Evolutionary conservation across 306 rosid species (phyloP).

Genomic region (Heteromeles arbutifolia): DNA sequence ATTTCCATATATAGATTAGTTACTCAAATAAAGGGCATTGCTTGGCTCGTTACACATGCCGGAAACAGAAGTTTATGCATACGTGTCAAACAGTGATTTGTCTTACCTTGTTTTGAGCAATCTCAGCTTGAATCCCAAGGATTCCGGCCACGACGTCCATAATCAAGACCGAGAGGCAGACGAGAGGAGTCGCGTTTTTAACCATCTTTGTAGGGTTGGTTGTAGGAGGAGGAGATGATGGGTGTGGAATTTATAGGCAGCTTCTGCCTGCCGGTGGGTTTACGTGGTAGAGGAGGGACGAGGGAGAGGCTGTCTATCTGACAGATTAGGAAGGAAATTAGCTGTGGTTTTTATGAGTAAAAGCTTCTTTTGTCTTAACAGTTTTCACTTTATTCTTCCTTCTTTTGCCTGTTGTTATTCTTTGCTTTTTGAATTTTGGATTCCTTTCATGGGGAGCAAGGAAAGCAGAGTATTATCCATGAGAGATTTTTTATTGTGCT

Average conservation of each 20-base stretch:
- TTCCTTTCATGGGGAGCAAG: slow-evolving; percentile 63
- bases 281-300: slow-evolving; percentile 2
- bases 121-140: slow-evolving; percentile 75
- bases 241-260: slow-evolving; percentile 23
- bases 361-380: slow-evolving; percentile 43
- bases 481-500: too few species aligned
- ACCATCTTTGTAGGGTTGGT: slow-evolving; percentile 35
- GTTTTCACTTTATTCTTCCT: slow-evolving; percentile 28
- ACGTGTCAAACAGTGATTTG: background rate
- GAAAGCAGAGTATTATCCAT: slow-evolving; percentile 38
- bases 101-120: slow-evolving; percentile 73
- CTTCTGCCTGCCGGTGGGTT: background rate
- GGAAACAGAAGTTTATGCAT: background rate
- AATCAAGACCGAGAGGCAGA: slow-evolving; percentile 48
- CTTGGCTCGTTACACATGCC: background rate
- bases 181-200: slow-evolving; percentile 39
- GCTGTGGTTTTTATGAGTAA: slow-evolving; percentile 34
- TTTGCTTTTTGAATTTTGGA: slow-evolving; percentile 15
- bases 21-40: background rate
- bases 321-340: slow-evolving; percentile 14
- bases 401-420: background rate
- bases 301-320: slow-evolving; percentile 19
- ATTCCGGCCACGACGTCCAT: slow-evolving; percentile 67
- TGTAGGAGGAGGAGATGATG: slow-evolving; percentile 5
- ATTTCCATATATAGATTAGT: background rate